Evolutionary conservation across 805 yeast genomes (phyloP).

Genomic region (Pichia sporocuriosa): DNA sequence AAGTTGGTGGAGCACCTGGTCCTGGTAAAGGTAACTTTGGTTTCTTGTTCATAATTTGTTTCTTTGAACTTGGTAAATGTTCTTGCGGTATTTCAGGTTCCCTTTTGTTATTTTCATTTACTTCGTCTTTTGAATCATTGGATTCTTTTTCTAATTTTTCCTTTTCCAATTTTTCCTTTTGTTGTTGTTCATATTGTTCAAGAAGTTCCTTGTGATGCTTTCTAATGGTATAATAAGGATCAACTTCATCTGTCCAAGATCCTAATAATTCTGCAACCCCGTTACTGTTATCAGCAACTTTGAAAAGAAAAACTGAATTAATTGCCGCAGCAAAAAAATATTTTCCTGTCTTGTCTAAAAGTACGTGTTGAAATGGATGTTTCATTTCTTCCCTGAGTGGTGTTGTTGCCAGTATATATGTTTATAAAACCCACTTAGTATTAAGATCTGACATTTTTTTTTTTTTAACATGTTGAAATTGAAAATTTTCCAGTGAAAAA

Average conservation of each 20-base stretch:
- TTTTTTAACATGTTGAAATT: too few relatives aligned
- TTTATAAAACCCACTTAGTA: too few relatives aligned
- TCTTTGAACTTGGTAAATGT: conserved; percentile 19
- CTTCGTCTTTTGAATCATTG: conserved; percentile 5
- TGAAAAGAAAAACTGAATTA: conserved; percentile 51
- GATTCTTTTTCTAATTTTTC: conserved; percentile 23
- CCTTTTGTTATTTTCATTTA: conserved; percentile 13
- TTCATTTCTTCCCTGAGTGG: conserved; percentile 33
- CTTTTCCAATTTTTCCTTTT: conserved; percentile 24
- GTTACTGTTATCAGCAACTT: conserved; percentile 27
- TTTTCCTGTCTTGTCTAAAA: conserved; percentile 38
- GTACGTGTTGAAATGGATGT: conserved; percentile 63
- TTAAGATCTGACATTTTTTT: too few relatives aligned
- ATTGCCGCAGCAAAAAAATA: conserved; percentile 51
- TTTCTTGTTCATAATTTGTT: conserved; percentile 28
- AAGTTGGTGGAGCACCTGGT: conserved; percentile 60
- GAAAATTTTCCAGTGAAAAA: not conserved
- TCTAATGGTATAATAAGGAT: conserved; percentile 38
- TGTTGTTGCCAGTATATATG: not conserved
- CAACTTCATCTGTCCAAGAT: conserved; percentile 56
- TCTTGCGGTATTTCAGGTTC: conserved; percentile 11
- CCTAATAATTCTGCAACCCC: conserved; percentile 39
- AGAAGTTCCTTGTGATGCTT: conserved; percentile 41
- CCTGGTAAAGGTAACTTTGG: conserved; percentile 59
- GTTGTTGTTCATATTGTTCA: conserved; percentile 25